Evolutionary conservation across 257 asterid genomes (phyloP).

Genomic region (Nicotiana undulata): DNA sequence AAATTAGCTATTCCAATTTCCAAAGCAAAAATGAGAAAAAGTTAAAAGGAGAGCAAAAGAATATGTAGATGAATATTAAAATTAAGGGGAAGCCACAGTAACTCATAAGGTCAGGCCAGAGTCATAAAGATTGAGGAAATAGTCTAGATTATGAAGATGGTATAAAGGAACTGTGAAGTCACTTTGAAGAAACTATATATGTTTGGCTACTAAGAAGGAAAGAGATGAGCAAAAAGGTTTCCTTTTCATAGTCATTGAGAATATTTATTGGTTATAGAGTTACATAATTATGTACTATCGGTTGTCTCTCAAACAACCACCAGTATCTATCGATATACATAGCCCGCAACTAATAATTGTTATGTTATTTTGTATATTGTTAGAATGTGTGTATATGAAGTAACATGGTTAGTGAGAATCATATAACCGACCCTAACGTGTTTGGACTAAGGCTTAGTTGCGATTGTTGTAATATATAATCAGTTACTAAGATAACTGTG

Average conservation of each 20-base stretch:
- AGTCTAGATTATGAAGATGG: background rate
- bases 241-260: background rate
- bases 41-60: background rate
- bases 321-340: background rate
- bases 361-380: too few species aligned
- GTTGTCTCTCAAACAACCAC: background rate
- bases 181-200: background rate
- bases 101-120: background rate
- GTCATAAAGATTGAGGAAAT: background rate
- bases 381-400: too few species aligned
- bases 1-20: background rate
- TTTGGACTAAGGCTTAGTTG: too few species aligned
- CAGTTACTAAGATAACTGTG: background rate
- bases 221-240: background rate
- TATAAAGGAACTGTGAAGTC: background rate
- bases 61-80: background rate
- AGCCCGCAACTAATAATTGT: too few species aligned
- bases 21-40: background rate
- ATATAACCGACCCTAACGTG: too few species aligned
- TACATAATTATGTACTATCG: background rate
- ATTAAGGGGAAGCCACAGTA: background rate
- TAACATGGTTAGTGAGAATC: too few species aligned
- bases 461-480: too few species aligned
- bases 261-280: background rate
- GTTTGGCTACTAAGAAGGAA: background rate